Percentiles rank a stretch among this genome's conserved stretches.
phyloP scores from a whole-genome alignment of 2,329 filamentous ascomycete genomes.

The Colletotrichum chrysophilum region DNA sequence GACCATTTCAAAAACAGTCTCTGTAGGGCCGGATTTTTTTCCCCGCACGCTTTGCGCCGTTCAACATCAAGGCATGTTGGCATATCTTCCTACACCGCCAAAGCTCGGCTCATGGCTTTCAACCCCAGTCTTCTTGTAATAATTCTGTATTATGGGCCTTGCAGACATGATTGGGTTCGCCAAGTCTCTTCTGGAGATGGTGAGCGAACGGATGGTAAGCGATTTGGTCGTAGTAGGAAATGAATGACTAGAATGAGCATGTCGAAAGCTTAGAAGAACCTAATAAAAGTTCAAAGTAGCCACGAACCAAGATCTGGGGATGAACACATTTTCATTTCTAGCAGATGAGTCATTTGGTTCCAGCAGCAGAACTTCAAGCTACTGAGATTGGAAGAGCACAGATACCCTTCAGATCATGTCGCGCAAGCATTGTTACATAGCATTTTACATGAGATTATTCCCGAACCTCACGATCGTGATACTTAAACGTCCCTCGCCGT shows the following conservation, averaged over 20 bases:
- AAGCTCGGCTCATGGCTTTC: not conserved
- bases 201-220: fast-evolving
- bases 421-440: not conserved
- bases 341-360: not conserved
- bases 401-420: fast-evolving
- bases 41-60: not conserved
- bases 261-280: not conserved
- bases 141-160: not conserved
- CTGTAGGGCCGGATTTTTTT: not conserved
- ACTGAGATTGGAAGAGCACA: fast-evolving
- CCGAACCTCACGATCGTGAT: not conserved
- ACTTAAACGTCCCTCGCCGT: not conserved
- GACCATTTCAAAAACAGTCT: not conserved
- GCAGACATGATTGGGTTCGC: not conserved
- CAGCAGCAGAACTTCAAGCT: fast-evolving
- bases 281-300: not conserved
- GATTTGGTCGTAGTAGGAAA: fast-evolving
- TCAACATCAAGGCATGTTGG: not conserved
- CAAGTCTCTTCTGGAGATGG: not conserved
- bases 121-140: not conserved
- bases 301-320: not conserved
- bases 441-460: not conserved
- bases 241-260: not conserved
- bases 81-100: not conserved
- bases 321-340: fast-evolving